Evolutionary conservation across 352 stramenopile species (phyloP).

Genomic region (Phytophthora multivora): DNA sequence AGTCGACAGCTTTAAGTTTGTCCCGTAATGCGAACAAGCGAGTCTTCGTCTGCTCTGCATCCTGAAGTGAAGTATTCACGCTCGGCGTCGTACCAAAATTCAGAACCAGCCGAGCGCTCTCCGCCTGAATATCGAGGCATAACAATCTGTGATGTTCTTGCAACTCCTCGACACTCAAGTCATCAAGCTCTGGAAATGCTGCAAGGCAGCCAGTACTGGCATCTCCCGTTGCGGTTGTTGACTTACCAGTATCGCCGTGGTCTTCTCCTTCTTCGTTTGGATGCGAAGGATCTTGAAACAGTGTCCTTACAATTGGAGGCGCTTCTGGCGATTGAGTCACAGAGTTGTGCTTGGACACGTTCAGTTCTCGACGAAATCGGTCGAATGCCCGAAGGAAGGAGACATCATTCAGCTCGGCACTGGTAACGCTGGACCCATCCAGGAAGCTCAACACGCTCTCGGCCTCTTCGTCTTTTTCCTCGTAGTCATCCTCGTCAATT

Average conservation of each 20-base stretch:
- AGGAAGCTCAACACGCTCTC: constrained; percentile 57
- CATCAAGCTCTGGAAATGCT: constrained; percentile 11
- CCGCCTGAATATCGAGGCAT: constrained; percentile 58
- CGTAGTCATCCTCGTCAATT: constrained; percentile 52
- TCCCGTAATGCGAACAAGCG: constrained; percentile 25
- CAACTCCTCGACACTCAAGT: constrained; percentile 23
- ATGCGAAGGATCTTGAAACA: constrained; percentile 17
- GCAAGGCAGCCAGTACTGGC: constrained; percentile 1
- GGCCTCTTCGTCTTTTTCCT: constrained; percentile 31
- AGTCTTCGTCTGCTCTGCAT: constrained; percentile 15
- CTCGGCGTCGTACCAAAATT: constrained; percentile 24
- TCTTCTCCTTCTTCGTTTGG: constrained; percentile 1
- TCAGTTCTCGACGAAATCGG: constrained; percentile 46
- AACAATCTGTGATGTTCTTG: constrained; percentile 46
- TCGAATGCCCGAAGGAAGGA: constrained; percentile 63
- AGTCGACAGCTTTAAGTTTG: constrained; percentile 32
- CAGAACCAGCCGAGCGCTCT: constrained; percentile 53
- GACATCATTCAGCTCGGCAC: constrained; percentile 54
- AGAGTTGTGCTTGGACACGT: constrained; percentile 12
- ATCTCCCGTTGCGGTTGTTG: background rate
- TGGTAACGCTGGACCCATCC: constrained; percentile 55
- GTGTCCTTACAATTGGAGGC: constrained; percentile 20
- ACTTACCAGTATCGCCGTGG: background rate
- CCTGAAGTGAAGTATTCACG: background rate
- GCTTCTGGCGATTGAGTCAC: constrained; percentile 2